Evolutionary conservation across 2,329 filamentous ascomycete genomes (phyloP).

Genomic region (Seiridium cupressi): DNA sequence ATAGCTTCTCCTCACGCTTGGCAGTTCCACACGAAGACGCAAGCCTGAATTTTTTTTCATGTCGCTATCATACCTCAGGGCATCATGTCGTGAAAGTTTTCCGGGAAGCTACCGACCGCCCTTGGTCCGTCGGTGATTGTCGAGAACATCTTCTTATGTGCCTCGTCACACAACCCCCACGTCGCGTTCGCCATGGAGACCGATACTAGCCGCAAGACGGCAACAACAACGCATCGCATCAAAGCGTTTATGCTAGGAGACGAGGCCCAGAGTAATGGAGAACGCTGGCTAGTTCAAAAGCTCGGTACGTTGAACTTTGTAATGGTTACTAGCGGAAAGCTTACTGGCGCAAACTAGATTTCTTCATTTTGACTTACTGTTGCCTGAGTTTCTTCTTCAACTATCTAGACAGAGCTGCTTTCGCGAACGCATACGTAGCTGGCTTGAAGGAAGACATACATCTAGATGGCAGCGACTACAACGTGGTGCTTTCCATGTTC

Average conservation of each 20-base stretch:
- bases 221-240: background rate
- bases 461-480: conserved; percentile 37
- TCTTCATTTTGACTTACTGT: conserved; percentile 33
- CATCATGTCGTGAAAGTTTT: too few species aligned
- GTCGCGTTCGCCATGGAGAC: background rate
- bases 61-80: too few species aligned
- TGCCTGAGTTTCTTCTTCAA: conserved; percentile 35
- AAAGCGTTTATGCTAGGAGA: conserved; percentile 7
- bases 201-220: background rate
- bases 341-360: conserved; percentile 18
- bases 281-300: conserved; percentile 26
- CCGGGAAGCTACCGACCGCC: too few species aligned
- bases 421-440: conserved; percentile 41
- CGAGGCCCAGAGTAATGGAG: conserved; percentile 16
- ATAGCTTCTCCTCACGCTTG: conserved; percentile 3
- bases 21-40: background rate
- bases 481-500: conserved; percentile 32
- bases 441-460: conserved; percentile 36
- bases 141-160: background rate
- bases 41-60: background rate
- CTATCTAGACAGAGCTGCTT: conserved; percentile 39
- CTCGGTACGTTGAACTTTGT: conserved; percentile 17
- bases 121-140: background rate
- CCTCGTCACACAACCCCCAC: background rate
- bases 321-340: background rate